Conservation (phyloP, 75 land plant genomes). For the Gnetum montanum region DNA sequence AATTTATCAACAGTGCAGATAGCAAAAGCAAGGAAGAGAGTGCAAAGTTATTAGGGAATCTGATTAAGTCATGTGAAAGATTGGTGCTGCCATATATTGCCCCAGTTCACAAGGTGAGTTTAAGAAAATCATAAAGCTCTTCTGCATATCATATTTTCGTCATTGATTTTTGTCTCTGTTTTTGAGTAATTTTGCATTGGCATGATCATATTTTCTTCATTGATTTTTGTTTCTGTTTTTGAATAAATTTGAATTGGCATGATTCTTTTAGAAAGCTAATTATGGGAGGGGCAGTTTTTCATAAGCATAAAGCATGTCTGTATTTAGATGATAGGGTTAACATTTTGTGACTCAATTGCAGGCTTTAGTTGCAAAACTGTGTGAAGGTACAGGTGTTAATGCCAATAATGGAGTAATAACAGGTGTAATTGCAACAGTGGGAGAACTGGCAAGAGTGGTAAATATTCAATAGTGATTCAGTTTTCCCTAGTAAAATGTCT, state of each 20-base stretch:
- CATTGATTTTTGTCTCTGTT: neutral
- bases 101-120: constrained; percentile 80
- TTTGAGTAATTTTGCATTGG: neutral
- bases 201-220: neutral
- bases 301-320: too few relatives aligned
- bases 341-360: constrained; percentile 11
- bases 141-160: neutral
- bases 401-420: constrained; percentile 83
- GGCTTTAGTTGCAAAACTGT: constrained; percentile 75
- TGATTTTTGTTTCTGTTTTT: neutral
- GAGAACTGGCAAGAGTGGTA: constrained; percentile 99
- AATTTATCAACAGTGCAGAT: constrained; percentile 60
- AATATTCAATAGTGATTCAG: constrained; percentile 10
- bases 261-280: too few relatives aligned
- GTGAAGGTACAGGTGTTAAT: constrained; percentile 65
- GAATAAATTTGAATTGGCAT: neutral
- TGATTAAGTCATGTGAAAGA: constrained; percentile 85
- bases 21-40: constrained; percentile 97
- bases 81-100: constrained; percentile 85
- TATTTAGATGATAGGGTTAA: too few relatives aligned
- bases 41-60: constrained; percentile 83
- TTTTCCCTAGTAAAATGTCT: neutral
- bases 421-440: constrained; percentile 96
- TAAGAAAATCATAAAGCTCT: too few relatives aligned
- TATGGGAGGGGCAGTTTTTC: too few relatives aligned